Evolutionary conservation across 805 yeast genomes (phyloP).

Genomic region (Nakazawaea wyomingensis): DNA sequence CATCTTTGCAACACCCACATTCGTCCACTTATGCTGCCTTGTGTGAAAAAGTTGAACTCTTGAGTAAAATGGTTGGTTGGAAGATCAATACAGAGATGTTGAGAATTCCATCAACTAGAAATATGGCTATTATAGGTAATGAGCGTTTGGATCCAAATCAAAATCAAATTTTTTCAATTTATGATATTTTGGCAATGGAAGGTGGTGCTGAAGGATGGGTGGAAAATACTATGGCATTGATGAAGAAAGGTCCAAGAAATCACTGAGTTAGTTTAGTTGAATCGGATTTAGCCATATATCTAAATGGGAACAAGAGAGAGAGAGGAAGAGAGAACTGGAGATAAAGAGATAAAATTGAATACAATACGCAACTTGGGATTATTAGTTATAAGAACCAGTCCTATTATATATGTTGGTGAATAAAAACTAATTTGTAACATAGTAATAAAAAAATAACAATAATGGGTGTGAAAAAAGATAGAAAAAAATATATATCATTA

Average conservation of each 20-base stretch:
- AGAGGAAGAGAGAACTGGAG: no score
- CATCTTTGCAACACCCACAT: slow-evolving; percentile 30
- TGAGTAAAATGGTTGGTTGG: slow-evolving; percentile 77
- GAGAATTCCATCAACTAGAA: slow-evolving; percentile 90
- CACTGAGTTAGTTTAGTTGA: slow-evolving; percentile 41
- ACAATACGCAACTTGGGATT: no score
- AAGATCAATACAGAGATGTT: slow-evolving; percentile 76
- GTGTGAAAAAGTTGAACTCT: slow-evolving; percentile 75
- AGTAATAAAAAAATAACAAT: neutral
- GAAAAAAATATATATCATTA: neutral
- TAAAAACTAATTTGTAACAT: neutral
- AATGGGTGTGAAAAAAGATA: neutral
- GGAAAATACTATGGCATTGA: slow-evolving; percentile 67
- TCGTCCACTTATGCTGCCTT: slow-evolving; percentile 76
- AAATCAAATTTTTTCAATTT: slow-evolving; percentile 33
- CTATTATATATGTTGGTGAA: neutral
- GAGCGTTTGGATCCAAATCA: slow-evolving; percentile 27
- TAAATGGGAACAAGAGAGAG: no score
- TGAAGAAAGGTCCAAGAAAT: slow-evolving; percentile 64
- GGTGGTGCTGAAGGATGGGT: slow-evolving; percentile 95
- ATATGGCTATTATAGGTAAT: slow-evolving; percentile 81
- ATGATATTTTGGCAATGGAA: slow-evolving; percentile 62
- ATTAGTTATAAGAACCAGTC: slow-evolving; percentile 13
- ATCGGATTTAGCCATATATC: no score
- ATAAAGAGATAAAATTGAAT: no score